Evolutionary conservation across 2,329 filamentous ascomycete species (phyloP).

Genomic region (Tolypocladium paradoxum): DNA sequence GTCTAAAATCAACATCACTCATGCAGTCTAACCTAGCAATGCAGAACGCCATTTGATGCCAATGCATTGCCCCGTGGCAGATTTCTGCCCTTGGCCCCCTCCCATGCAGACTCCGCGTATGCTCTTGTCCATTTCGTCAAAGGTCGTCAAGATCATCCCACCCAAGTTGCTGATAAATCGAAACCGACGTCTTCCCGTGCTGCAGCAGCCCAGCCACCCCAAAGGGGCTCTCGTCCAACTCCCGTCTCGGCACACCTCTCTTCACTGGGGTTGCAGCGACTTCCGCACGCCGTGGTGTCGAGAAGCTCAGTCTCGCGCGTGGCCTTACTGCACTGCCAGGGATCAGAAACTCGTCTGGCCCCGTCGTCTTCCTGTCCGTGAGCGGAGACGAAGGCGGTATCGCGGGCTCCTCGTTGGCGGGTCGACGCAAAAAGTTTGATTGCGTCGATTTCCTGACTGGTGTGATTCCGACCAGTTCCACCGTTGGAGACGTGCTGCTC

Average conservation of each 20-base stretch:
- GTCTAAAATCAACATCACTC: background rate
- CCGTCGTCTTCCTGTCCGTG: slow-evolving; percentile 12
- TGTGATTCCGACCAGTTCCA: slow-evolving; percentile 19
- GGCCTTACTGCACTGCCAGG: slow-evolving; percentile 7
- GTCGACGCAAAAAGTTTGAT: slow-evolving; percentile 18
- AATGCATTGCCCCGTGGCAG: background rate
- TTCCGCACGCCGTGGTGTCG: slow-evolving; percentile 7
- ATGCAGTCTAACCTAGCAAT: background rate
- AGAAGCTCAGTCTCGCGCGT: slow-evolving; percentile 9
- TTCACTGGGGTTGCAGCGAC: slow-evolving; percentile 29
- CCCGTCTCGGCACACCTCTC: slow-evolving; percentile 14
- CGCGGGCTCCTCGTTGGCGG: slow-evolving; percentile 13
- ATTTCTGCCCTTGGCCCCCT: background rate
- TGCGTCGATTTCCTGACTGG: slow-evolving; percentile 14
- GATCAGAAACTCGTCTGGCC: slow-evolving; percentile 6
- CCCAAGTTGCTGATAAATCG: slow-evolving; percentile 44
- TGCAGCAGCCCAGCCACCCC: slow-evolving; percentile 6
- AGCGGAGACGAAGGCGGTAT: slow-evolving; percentile 26
- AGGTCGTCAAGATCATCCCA: slow-evolving; percentile 46
- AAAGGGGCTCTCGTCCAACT: slow-evolving; percentile 6
- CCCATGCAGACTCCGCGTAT: slow-evolving; percentile 6
- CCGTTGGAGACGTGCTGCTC: slow-evolving; percentile 16
- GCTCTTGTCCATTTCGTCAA: slow-evolving; percentile 16
- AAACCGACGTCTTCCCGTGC: slow-evolving; percentile 19
- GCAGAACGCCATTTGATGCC: background rate